Evolutionary conservation across 2,329 filamentous ascomycete genomes (phyloP).

Genomic region (Trichophyton verrucosum): DNA sequence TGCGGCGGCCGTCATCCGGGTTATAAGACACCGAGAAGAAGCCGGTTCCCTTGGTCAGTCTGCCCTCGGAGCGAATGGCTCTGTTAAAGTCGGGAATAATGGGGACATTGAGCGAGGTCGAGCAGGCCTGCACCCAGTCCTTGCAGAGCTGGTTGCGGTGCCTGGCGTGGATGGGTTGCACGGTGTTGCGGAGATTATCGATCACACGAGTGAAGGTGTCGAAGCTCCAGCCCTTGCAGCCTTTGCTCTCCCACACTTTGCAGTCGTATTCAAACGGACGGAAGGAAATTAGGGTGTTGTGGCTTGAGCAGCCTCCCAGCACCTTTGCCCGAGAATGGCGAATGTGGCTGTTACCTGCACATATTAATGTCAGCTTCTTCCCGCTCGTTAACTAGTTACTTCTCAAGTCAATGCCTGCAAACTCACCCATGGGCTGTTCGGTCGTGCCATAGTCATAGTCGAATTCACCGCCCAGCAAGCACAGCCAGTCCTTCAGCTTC

Average conservation of each 20-base stretch:
- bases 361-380: conserved; percentile 3
- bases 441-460: conserved; percentile 86
- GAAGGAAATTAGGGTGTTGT: conserved; percentile 91
- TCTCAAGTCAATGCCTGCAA: background rate
- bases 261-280: conserved; percentile 81
- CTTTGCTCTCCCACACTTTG: conserved; percentile 68
- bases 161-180: conserved; percentile 72
- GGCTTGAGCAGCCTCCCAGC: conserved; percentile 79
- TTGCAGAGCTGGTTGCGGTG: conserved; percentile 85
- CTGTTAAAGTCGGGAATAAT: conserved; percentile 77
- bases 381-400: background rate
- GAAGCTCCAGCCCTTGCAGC: conserved; percentile 77
- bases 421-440: conserved; percentile 63
- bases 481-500: conserved; percentile 76
- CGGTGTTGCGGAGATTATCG: conserved; percentile 76
- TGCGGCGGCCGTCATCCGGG: conserved; percentile 71
- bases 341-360: conserved; percentile 72
- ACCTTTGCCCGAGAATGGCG: conserved; percentile 87
- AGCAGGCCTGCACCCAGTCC: conserved; percentile 78
- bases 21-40: conserved; percentile 91
- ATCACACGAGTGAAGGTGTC: conserved; percentile 69
- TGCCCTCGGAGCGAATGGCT: conserved; percentile 61
- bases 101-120: conserved; percentile 65
- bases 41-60: conserved; percentile 63
- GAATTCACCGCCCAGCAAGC: conserved; percentile 69